These are phyloP conservation scores for Pythium pyrilobum DNA, from an alignment of 352 stramenopile genomes.

Conservation along the genomic window DNA sequence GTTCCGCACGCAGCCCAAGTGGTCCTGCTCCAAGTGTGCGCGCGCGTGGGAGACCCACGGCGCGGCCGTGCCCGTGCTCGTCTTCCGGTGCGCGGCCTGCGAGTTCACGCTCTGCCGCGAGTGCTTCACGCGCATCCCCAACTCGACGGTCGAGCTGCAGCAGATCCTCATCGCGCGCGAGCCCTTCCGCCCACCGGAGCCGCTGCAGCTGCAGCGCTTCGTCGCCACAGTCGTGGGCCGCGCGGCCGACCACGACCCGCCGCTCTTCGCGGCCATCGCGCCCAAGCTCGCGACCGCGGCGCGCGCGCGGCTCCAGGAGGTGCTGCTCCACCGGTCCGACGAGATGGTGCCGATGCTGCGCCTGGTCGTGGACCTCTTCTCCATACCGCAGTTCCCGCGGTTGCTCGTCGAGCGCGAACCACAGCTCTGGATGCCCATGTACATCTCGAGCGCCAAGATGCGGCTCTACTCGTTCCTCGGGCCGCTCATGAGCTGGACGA, in stretches of 20 bases:
- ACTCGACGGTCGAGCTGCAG: constrained; percentile 19
- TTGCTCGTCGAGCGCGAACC: constrained; percentile 22
- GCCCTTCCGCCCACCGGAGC: neutral
- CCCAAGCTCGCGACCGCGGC: constrained; percentile 41
- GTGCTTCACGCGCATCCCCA: constrained; percentile 55
- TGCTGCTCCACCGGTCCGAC: constrained; percentile 44
- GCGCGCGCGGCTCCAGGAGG: constrained; percentile 39
- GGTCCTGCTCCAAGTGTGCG: constrained; percentile 18
- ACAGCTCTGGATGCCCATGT: constrained; percentile 33
- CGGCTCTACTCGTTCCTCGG: constrained; percentile 40
- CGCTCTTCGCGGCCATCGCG: constrained; percentile 19
- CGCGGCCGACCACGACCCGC: constrained; percentile 11
- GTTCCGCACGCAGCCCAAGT: constrained; percentile 17
- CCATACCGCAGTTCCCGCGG: constrained; percentile 28
- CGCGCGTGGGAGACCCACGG: constrained; percentile 20
- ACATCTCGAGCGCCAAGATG: constrained; percentile 35
- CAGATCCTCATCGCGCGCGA: constrained; percentile 4
- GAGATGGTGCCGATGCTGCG: constrained; percentile 31
- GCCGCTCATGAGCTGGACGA: constrained; percentile 58
- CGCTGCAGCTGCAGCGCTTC: constrained; percentile 21
- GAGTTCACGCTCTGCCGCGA: constrained; percentile 20
- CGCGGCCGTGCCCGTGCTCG: constrained; percentile 5
- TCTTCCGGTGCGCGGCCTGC: constrained; percentile 19
- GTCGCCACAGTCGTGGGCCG: constrained; percentile 29
- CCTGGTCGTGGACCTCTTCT: constrained; percentile 44